Conservation (phyloP, 345 rosid species). For the Populus alba region DNA sequence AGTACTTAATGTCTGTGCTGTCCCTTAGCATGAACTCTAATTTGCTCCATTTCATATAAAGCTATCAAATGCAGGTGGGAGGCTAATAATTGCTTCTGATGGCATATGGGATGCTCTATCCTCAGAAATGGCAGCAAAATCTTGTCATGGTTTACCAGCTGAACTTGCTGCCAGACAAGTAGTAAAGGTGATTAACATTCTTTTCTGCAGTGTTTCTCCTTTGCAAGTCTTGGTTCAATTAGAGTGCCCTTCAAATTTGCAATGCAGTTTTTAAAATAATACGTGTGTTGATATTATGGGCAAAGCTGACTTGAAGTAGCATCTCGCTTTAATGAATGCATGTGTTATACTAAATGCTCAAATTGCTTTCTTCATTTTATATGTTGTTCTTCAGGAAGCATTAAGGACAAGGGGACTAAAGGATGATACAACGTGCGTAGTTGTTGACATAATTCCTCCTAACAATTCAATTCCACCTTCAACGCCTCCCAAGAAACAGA, state of each 20-base stretch:
- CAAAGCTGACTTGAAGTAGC: background rate
- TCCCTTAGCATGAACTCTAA: constrained; percentile 12
- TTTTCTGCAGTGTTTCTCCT: background rate
- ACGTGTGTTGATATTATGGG: background rate
- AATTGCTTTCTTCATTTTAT: background rate
- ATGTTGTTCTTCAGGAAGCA: constrained; percentile 60
- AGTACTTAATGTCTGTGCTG: background rate
- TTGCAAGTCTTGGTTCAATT: constrained; percentile 6
- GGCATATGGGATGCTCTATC: constrained; percentile 91
- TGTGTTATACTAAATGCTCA: background rate
- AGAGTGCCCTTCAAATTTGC: background rate
- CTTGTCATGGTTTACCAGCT: constrained; percentile 77
- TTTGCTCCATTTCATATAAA: constrained; percentile 19
- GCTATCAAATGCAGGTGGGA: constrained; percentile 81
- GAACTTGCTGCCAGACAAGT: constrained; percentile 91
- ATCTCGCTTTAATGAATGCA: background rate
- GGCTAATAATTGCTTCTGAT: constrained; percentile 91
- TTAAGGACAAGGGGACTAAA: constrained; percentile 73
- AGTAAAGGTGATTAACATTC: constrained; percentile 62
- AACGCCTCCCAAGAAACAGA: constrained; percentile 57
- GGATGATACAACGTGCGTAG: constrained; percentile 90
- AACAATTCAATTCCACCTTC: constrained; percentile 42
- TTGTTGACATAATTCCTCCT: constrained; percentile 84
- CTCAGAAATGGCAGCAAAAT: constrained; percentile 66
- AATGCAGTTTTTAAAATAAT: background rate